A percentile compares a stretch with the other conserved stretches of the same genome.
Evolutionary conservation across 164 flowering plant genomes (phyloP).

Genomic region (Echeveria elegans): DNA sequence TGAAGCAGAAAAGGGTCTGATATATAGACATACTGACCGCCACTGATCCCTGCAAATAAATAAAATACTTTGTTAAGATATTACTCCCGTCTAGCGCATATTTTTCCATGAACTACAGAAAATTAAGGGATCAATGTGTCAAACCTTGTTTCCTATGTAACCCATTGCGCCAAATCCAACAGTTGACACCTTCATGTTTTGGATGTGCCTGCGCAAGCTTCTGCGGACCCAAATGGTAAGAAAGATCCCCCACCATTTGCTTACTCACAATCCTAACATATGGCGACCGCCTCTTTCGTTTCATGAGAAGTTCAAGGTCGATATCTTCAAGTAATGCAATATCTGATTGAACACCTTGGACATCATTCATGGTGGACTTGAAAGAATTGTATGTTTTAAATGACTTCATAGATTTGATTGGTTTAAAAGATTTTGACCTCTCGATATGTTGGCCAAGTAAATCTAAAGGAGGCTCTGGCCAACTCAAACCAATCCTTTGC

Average conservation of each 20-base stretch:
- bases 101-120: not conserved
- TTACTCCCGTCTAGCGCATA: not conserved
- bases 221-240: constrained; percentile 89
- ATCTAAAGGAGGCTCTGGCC: constrained; percentile 86
- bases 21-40: constrained; percentile 94
- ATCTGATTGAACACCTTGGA: constrained; percentile 24
- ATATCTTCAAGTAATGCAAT: constrained; percentile 38
- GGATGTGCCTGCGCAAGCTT: constrained; percentile 72
- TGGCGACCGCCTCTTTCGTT: constrained; percentile 51
- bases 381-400: constrained; percentile 45
- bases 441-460: constrained; percentile 53
- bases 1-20: constrained; percentile 88
- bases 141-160: constrained; percentile 91
- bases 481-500: constrained; percentile 71
- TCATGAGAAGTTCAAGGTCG: constrained; percentile 57
- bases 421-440: constrained; percentile 45
- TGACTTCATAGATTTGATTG: constrained; percentile 40
- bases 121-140: constrained; percentile 6
- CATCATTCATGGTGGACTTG: constrained; percentile 30
- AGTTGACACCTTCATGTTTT: constrained; percentile 72
- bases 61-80: constrained; percentile 9
- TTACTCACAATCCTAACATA: constrained; percentile 87
- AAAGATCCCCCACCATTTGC: constrained; percentile 97
- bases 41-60: constrained; percentile 69
- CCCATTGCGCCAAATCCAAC: constrained; percentile 99